These are phyloP conservation scores for Albatrellus ellisii DNA, from an alignment of 768 basidiomycete genomes.

Conservation along the genomic window DNA sequence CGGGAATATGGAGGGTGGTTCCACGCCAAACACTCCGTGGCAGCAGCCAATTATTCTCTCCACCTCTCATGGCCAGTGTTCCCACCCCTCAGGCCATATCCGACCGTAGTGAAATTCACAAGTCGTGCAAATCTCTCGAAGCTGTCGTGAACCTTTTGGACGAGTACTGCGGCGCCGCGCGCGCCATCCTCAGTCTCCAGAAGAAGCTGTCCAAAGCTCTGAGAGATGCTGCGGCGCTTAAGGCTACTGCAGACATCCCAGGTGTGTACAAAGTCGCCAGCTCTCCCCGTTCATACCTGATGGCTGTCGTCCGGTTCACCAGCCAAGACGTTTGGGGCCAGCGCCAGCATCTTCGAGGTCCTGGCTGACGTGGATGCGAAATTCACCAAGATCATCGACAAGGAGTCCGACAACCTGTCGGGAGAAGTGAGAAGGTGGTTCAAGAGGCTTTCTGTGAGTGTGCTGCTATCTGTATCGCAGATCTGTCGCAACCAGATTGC, in stretches of 20 bases:
- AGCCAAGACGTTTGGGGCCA: conserved; percentile 60
- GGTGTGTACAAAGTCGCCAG: conserved; percentile 27
- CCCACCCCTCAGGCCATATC: conserved; percentile 23
- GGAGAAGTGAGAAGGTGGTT: conserved; percentile 76
- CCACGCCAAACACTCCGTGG: too few species aligned
- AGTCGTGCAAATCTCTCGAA: conserved; percentile 68
- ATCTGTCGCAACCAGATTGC: neutral
- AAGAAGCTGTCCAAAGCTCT: conserved; percentile 66
- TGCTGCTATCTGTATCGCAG: too few species aligned
- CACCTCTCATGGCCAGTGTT: conserved; percentile 11
- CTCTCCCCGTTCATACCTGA: neutral
- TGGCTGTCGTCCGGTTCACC: neutral
- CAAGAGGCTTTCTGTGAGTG: conserved; percentile 67
- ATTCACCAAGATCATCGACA: conserved; percentile 63
- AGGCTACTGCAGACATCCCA: conserved; percentile 46
- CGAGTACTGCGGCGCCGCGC: conserved; percentile 65
- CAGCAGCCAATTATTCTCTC: too few species aligned
- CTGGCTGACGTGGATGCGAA: conserved; percentile 60
- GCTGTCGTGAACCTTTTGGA: conserved; percentile 49
- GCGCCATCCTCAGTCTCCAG: conserved; percentile 47
- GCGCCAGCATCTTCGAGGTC: conserved; percentile 54
- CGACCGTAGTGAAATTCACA: conserved; percentile 66
- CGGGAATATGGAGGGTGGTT: too few species aligned
- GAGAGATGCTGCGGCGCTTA: conserved; percentile 48
- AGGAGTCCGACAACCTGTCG: conserved; percentile 53